Evolutionary conservation across 2,329 filamentous ascomycete genomes (phyloP), one percentile per base, ranked within the genome.

Genomic region (Colletotrichum chlorophyti): DNA sequence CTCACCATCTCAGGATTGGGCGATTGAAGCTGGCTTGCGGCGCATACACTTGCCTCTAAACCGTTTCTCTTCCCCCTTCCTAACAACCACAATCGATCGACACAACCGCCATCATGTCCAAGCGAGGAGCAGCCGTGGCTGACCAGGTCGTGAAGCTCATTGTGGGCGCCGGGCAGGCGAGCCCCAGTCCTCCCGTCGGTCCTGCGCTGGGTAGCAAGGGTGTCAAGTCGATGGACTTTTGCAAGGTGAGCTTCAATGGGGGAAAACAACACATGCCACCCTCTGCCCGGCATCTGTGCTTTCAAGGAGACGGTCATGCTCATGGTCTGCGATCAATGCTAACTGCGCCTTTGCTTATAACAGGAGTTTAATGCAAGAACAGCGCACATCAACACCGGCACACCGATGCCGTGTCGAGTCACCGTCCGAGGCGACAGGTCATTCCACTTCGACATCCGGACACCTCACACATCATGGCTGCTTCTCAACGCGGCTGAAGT

Each of bases 191-290:
- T 29, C 95, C 95, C 5, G 93, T 99, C 69, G 95, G 95, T 81
- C 95, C 95, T 58, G 95, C 95, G 51, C 84, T 99, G 65, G 95
- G 95, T 78, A 94, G 89, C 74, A 98, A 97, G 81, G 95, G 95
- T 82, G 91, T 99, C 63, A 99, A 99, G 82, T 96, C 91, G 58
- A 99, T 99, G 89, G 95, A 99, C 78, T 99, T 98, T 75, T 98
- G 95, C 87, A 98, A 98, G 84, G 94, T 96, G 61, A 61, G 74
- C 15, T 29, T 23, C 37, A 57, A 42, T 52, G 31, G n/a, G n/a
- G n/a, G n/a, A n/a, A 35, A 24, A 26, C 27, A 57, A 42, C 17
- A 49, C 49, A 50, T 66, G 49, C 37, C 43, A 55, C 49, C n/a
- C 29, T 41, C n/a, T 54, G 37, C 48, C 61, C 59, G 51, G 54